Conservation (phyloP, 139 green algal genomes). For the Pleodorina starrii region DNA sequence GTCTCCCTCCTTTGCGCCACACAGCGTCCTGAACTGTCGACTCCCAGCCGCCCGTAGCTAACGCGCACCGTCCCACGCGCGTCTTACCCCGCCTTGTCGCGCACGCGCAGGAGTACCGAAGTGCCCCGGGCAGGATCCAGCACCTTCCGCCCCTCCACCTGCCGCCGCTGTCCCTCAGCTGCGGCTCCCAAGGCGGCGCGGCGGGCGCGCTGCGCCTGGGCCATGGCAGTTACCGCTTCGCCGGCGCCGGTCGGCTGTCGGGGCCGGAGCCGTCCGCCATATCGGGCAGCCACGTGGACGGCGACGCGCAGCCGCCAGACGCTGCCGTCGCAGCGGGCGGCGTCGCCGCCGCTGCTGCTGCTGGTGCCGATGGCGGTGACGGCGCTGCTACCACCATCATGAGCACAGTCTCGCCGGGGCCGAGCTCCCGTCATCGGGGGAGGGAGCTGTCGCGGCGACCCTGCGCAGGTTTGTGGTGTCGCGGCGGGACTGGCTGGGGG, state of each 20-base stretch:
- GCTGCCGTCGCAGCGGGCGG: too few relatives aligned
- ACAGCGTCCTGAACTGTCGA: too few relatives aligned
- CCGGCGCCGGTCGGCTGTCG: too few relatives aligned
- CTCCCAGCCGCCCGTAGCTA: too few relatives aligned
- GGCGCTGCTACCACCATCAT: background rate
- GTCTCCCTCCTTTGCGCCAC: too few relatives aligned
- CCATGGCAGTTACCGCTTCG: slow-evolving; percentile 20
- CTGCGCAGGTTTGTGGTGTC: too few relatives aligned
- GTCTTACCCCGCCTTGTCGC: too few relatives aligned
- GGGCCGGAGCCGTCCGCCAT: background rate
- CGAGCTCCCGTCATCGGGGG: background rate
- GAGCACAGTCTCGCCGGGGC: background rate
- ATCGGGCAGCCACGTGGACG: background rate
- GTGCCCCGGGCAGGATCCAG: background rate
- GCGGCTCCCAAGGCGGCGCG: background rate
- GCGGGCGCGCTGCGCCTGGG: background rate
- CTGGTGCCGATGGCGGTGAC: too few relatives aligned
- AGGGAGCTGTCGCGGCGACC: background rate
- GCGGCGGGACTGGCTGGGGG: too few relatives aligned
- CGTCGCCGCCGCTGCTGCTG: too few relatives aligned
- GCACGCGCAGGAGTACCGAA: too few relatives aligned
- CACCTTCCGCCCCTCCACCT: background rate
- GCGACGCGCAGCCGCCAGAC: background rate
- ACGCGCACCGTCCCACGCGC: too few relatives aligned
- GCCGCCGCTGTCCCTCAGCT: background rate